Evolutionary conservation across 116 monocot species (phyloP).

Genomic region (Posidonia oceanica): DNA sequence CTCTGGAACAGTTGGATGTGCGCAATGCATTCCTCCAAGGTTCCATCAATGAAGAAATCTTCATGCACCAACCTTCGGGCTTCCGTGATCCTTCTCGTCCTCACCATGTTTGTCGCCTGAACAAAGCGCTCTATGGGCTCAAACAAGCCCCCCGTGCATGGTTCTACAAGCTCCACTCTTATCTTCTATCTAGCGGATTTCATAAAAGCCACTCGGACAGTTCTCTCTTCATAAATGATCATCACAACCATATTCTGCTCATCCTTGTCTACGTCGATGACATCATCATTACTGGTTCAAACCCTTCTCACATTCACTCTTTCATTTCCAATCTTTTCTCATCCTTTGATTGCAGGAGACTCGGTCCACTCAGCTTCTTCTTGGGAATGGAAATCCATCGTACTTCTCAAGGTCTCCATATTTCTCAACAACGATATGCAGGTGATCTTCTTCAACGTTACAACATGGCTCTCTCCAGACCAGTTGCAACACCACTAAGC

Average conservation of each 20-base stretch:
- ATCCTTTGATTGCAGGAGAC: neutral
- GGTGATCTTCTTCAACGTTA: neutral
- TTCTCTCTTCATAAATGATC: neutral
- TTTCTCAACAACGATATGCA: neutral
- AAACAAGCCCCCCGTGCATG: neutral
- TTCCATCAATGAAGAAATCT: neutral
- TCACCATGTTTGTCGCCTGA: neutral
- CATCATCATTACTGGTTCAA: neutral
- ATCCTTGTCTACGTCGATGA: neutral
- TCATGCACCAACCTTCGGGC: neutral
- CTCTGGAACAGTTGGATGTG: neutral
- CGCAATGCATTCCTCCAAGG: neutral
- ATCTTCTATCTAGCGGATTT: neutral
- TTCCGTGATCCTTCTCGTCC: neutral
- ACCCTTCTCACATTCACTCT: neutral
- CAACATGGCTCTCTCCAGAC: neutral
- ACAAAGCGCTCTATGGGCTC: neutral
- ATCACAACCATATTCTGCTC: neutral
- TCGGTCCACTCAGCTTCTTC: neutral
- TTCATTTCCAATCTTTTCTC: neutral
- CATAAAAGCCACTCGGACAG: neutral
- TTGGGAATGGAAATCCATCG: neutral
- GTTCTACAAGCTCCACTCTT: neutral
- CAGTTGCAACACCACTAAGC: neutral
- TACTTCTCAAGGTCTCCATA: neutral